A percentile compares a stretch with the other conserved stretches of the same genome.
Conservation (phyloP, 148 eudicot genomes). For the Heliosperma pusillum region DNA sequence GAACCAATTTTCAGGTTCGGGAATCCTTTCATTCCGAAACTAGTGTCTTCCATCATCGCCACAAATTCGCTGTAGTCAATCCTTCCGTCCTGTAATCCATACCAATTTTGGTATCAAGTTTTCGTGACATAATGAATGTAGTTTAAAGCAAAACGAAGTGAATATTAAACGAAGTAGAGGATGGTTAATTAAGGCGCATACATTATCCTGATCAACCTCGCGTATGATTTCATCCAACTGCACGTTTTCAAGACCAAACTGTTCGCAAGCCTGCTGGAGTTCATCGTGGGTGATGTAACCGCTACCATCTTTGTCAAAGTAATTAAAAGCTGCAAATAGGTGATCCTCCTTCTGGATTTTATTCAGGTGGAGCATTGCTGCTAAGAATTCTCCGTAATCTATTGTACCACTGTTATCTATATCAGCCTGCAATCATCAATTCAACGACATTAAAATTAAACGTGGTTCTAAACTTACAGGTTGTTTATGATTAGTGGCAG, state of each 20-base stretch:
- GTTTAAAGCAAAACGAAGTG: neutral
- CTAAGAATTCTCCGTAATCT: constrained; percentile 59
- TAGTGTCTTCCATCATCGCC: constrained; percentile 59
- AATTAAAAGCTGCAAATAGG: constrained; percentile 51
- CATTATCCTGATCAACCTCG: constrained; percentile 64
- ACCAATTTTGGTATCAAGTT: neutral
- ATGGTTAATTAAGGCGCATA: constrained; percentile 12
- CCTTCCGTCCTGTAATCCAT: constrained; percentile 49
- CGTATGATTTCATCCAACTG: constrained; percentile 49
- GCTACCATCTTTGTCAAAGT: constrained; percentile 64
- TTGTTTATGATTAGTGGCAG: too few species aligned
- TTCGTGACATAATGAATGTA: neutral
- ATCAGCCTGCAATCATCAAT: constrained; percentile 47
- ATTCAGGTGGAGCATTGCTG: constrained; percentile 65
- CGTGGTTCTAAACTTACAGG: neutral
- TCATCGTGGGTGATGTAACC: constrained; percentile 60
- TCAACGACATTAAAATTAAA: neutral
- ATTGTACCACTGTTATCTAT: constrained; percentile 63
- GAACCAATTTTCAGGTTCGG: constrained; percentile 5
- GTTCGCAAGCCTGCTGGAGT: constrained; percentile 55
- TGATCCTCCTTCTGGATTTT: constrained; percentile 63
- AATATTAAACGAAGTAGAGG: neutral
- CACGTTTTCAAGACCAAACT: constrained; percentile 44
- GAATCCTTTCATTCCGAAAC: constrained; percentile 31
- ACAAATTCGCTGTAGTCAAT: constrained; percentile 62